phyloP scores from a whole-genome alignment of 192 early-diverging fungal genomes.

The Coemansia umbellata region DNA sequence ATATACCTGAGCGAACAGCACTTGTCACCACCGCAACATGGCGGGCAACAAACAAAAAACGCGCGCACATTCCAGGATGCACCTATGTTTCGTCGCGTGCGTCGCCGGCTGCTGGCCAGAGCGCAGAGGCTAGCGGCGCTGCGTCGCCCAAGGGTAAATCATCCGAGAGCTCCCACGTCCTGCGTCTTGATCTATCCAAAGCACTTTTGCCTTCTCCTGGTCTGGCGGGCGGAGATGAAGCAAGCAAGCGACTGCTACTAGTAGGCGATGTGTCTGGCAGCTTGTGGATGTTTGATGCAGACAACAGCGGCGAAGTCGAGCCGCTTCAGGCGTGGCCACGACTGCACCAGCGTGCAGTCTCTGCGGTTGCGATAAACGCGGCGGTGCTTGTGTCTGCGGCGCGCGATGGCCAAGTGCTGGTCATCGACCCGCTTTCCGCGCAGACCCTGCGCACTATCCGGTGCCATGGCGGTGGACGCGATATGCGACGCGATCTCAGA shows the following conservation, averaged over 20 bases:
- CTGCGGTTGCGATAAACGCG: slow-evolving; percentile 17
- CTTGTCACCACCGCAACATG: slow-evolving; percentile 12
- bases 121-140: background rate
- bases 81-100: background rate
- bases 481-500: background rate
- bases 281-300: slow-evolving; percentile 26
- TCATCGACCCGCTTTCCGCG: slow-evolving; percentile 18
- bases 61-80: background rate
- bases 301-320: background rate
- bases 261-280: slow-evolving; percentile 31
- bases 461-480: slow-evolving; percentile 20
- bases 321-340: slow-evolving; percentile 14
- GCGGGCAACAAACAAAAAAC: slow-evolving; percentile 1
- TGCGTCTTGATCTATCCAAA: slow-evolving; percentile 6
- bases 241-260: slow-evolving; percentile 17
- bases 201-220: background rate
- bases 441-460: slow-evolving; percentile 10
- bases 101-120: background rate
- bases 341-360: slow-evolving; percentile 25
- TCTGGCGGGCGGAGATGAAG: background rate
- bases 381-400: slow-evolving; percentile 22
- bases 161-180: background rate
- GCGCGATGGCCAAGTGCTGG: slow-evolving; percentile 26
- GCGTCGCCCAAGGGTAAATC: background rate
- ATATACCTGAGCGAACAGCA: background rate